A percentile compares a stretch with the other conserved stretches of the same genome.
These are phyloP conservation scores for Fibroporia radiculosa DNA, from an alignment of 768 basidiomycete species.

Conservation along the genomic window DNA sequence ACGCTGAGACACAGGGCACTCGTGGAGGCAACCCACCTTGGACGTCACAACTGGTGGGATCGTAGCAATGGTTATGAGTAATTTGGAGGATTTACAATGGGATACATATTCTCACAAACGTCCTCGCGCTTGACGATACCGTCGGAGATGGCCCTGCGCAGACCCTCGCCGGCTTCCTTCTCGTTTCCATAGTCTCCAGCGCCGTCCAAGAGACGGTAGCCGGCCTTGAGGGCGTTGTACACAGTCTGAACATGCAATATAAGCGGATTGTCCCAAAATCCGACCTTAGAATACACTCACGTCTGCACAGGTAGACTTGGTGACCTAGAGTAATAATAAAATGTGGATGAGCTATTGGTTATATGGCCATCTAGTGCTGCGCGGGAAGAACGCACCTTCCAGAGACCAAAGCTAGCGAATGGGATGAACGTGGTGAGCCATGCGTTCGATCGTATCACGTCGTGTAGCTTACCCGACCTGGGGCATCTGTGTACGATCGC, in stretches of 20 bases:
- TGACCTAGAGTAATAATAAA: constrained; percentile 47
- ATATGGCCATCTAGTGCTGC: no score
- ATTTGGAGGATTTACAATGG: not conserved
- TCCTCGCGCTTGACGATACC: constrained; percentile 86
- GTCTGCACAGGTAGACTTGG: constrained; percentile 51
- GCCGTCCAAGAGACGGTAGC: constrained; percentile 82
- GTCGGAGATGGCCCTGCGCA: constrained; percentile 68
- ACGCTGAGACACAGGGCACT: not conserved
- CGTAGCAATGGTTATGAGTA: not conserved
- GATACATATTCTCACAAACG: constrained; percentile 47
- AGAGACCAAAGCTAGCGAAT: constrained; percentile 50
- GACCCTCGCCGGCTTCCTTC: constrained; percentile 74
- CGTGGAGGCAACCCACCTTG: constrained; percentile 38
- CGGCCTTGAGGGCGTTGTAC: constrained; percentile 78
- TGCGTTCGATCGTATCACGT: not conserved
- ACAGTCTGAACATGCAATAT: constrained; percentile 44
- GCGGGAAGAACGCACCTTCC: constrained; percentile 42
- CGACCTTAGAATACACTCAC: constrained; percentile 25
- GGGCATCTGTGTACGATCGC: constrained; percentile 45
- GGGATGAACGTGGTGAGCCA: constrained; percentile 1
- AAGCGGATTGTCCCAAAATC: no score
- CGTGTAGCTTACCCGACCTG: constrained; percentile 47
- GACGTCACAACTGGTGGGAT: constrained; percentile 63
- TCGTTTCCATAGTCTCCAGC: constrained; percentile 89
- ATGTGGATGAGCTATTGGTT: no score